These are phyloP conservation scores for Amanita jacksonii DNA, from an alignment of 768 basidiomycete genomes.

Conservation along the genomic window DNA sequence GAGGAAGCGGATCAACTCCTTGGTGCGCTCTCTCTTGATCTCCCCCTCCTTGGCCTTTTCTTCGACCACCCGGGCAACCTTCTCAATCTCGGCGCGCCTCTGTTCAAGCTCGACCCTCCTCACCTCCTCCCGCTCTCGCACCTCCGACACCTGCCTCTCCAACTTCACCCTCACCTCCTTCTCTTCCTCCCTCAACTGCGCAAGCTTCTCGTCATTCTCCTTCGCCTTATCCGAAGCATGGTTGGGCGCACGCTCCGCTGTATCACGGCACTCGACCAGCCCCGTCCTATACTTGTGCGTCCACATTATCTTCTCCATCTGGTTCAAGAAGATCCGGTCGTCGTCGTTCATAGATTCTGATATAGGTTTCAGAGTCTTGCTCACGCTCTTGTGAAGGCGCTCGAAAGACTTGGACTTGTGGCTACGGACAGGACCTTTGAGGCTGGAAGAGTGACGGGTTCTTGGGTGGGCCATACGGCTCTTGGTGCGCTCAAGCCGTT, in stretches of 20 bases:
- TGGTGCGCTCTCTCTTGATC: slow-evolving; percentile 5
- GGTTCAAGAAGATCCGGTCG: slow-evolving; percentile 4
- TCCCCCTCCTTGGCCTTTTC: slow-evolving; percentile 3
- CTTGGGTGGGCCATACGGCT: neutral
- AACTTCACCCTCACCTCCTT: neutral
- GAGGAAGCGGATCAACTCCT: slow-evolving; percentile 2
- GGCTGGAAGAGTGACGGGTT: neutral
- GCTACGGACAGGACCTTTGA: neutral
- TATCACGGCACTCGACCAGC: slow-evolving; percentile 2
- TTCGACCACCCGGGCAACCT: neutral
- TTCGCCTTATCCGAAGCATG: neutral
- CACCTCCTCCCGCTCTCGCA: slow-evolving; percentile 1
- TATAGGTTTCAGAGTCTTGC: neutral
- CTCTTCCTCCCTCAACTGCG: neutral
- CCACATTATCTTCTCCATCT: slow-evolving; percentile 1
- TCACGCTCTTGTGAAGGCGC: neutral
- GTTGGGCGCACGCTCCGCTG: neutral
- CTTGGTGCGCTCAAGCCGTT: slow-evolving; percentile 6
- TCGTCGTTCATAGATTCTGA: neutral
- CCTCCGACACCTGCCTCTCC: slow-evolving; percentile 1
- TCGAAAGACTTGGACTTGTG: slow-evolving; percentile 3
- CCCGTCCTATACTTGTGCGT: slow-evolving; percentile 1
- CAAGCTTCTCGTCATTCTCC: slow-evolving; percentile 3
- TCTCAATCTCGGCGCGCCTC: neutral
- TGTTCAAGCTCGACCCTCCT: slow-evolving; percentile 2